Evolutionary conservation across 177 flowering plant species (phyloP).

Genomic region (Telopea speciosissima): DNA sequence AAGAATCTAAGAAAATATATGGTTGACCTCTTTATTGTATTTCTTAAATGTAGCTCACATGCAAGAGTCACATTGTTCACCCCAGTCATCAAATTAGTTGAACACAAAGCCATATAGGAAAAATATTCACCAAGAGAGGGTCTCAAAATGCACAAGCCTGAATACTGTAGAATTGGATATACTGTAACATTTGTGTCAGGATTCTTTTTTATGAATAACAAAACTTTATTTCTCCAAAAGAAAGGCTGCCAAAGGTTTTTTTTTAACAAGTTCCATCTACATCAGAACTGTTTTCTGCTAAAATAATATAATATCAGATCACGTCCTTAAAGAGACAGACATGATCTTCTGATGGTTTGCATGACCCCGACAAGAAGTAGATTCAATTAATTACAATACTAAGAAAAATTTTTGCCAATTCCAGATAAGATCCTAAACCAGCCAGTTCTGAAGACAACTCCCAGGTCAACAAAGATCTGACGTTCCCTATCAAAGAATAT

Average conservation of each 20-base stretch:
- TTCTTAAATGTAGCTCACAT: not conserved
- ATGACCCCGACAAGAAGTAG: too few species aligned
- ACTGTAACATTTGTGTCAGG: not conserved
- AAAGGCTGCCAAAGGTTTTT: too few species aligned
- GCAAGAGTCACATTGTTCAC: not conserved
- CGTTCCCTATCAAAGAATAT: not conserved
- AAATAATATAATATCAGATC: not conserved
- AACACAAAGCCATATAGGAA: not conserved
- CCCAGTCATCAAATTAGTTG: not conserved
- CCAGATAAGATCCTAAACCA: not conserved
- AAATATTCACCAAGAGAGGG: not conserved
- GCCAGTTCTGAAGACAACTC: not conserved
- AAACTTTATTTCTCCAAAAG: too few species aligned
- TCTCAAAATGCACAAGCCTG: not conserved
- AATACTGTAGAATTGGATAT: not conserved
- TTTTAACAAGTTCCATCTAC: too few species aligned
- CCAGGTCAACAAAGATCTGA: not conserved
- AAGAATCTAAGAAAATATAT: constrained; percentile 1
- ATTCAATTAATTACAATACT: too few species aligned
- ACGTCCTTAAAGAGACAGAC: not conserved
- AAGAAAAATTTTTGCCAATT: too few species aligned
- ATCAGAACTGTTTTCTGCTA: not conserved
- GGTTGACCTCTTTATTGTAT: not conserved
- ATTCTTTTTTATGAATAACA: too few species aligned
- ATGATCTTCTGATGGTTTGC: too few species aligned